These are phyloP conservation scores for Somion occarium DNA, from an alignment of 1,284 basidiomycete genomes.

Conservation along the genomic window DNA sequence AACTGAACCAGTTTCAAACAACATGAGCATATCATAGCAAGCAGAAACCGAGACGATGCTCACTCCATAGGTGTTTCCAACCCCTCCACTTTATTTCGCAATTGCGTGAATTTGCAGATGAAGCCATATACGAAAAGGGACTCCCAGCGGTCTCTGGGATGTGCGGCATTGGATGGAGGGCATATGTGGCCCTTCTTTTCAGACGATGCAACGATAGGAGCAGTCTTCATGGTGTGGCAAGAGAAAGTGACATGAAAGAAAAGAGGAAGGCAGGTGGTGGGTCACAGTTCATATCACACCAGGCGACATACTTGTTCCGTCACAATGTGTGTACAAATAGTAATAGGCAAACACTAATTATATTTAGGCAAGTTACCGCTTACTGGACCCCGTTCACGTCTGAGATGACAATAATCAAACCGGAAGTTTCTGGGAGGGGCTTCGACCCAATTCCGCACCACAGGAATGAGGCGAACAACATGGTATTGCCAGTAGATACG, in stretches of 20 bases:
- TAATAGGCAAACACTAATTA: conserved; percentile 24
- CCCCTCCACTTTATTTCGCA: conserved; percentile 69
- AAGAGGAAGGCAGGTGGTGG: conserved; percentile 21
- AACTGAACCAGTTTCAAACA: conserved; percentile 34
- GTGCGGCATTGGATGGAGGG: conserved; percentile 64
- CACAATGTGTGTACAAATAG: conserved; percentile 30
- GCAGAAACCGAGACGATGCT: conserved; percentile 28
- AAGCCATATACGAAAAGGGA: conserved; percentile 80
- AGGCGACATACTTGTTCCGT: conserved; percentile 26
- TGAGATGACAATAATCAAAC: not conserved
- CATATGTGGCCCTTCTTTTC: conserved; percentile 67
- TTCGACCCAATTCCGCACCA: not conserved
- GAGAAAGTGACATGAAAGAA: conserved; percentile 26
- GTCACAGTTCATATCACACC: conserved; percentile 25
- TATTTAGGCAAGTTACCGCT: conserved; percentile 8
- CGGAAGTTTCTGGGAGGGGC: not conserved
- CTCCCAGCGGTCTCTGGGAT: conserved; percentile 80
- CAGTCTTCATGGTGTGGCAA: conserved; percentile 25
- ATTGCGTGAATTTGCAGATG: conserved; percentile 72
- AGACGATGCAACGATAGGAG: conserved; percentile 15
- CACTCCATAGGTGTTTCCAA: conserved; percentile 76
- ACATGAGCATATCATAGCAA: conserved; percentile 4
- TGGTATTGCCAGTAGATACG: conserved; percentile 5
- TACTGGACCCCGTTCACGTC: not conserved
- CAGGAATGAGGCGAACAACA: conserved; percentile 2